Percentiles rank a stretch among this genome's conserved stretches.
Conservation (phyloP, 1,284 basidiomycete genomes). For the Boletus smithii region DNA sequence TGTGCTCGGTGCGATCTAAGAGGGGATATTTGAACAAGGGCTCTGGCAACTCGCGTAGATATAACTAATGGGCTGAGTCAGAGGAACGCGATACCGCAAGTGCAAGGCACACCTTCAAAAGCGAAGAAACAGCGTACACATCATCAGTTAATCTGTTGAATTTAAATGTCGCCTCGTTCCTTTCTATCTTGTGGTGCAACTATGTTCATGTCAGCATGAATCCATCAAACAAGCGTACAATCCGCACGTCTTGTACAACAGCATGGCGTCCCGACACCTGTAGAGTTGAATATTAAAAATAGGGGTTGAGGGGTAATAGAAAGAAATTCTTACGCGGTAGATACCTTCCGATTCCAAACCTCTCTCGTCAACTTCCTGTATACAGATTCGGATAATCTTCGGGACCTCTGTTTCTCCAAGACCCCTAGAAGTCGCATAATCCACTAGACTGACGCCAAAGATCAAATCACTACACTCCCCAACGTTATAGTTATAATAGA, state of each 20-base stretch:
- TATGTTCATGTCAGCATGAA: conserved; percentile 34
- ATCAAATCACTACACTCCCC: conserved; percentile 89
- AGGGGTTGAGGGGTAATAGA: neutral
- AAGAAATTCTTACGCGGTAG: conserved; percentile 57
- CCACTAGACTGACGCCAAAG: conserved; percentile 88
- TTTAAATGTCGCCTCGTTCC: conserved; percentile 80
- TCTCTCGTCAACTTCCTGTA: conserved; percentile 78
- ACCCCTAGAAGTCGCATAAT: conserved; percentile 85
- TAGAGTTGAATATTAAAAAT: conserved; percentile 9
- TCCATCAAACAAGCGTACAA: neutral
- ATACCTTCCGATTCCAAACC: conserved; percentile 84
- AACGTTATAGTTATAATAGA: conserved; percentile 80
- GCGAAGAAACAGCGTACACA: conserved; percentile 83
- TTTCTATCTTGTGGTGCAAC: conserved; percentile 87
- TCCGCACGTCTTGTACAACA: conserved; percentile 70
- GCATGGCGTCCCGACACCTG: conserved; percentile 85
- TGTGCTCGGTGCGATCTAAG: conserved; percentile 82
- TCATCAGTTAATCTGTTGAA: conserved; percentile 81
- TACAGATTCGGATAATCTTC: conserved; percentile 81
- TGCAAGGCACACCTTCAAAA: conserved; percentile 71
- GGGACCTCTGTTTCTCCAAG: conserved; percentile 77
- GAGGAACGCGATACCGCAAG: neutral
- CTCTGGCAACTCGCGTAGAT: conserved; percentile 89
- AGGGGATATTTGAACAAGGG: conserved; percentile 87
- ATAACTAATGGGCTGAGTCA: conserved; percentile 49